Conservation (phyloP, 2,329 filamentous ascomycete species). For the Pseudocercospora fijiensis region DNA sequence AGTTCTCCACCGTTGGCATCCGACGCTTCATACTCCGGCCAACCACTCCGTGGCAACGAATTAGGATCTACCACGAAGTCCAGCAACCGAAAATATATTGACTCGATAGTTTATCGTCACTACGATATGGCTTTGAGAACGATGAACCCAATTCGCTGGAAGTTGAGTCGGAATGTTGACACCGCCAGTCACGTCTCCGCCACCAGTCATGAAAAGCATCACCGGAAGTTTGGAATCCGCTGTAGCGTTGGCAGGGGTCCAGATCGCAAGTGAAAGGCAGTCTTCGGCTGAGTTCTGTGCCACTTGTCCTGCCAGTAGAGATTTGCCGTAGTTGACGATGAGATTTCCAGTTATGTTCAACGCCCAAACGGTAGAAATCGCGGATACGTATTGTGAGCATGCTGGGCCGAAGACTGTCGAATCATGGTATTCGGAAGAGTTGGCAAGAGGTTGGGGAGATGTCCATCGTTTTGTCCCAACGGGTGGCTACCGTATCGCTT, state of each 20-base stretch:
- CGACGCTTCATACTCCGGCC: constrained; percentile 35
- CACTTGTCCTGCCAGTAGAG: constrained; percentile 9
- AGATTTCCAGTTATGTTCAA: constrained; percentile 19
- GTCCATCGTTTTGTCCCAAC: background rate
- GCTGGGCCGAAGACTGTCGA: constrained; percentile 16
- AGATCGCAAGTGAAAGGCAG: constrained; percentile 49
- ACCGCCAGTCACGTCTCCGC: constrained; percentile 47
- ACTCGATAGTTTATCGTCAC: constrained; percentile 44
- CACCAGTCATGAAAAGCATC: constrained; percentile 49
- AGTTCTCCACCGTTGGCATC: constrained; percentile 19
- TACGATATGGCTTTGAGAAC: constrained; percentile 43
- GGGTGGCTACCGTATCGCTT: background rate
- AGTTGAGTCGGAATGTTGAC: constrained; percentile 47
- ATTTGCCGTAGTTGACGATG: constrained; percentile 14
- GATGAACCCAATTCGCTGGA: constrained; percentile 43
- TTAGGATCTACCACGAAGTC: constrained; percentile 40
- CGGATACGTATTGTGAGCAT: constrained; percentile 41
- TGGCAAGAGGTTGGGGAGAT: background rate
- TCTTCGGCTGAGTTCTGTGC: constrained; percentile 35
- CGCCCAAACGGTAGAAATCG: constrained; percentile 34
- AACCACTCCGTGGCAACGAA: constrained; percentile 32
- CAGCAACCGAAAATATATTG: constrained; percentile 41
- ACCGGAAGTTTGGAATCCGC: constrained; percentile 42
- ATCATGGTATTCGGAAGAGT: background rate
- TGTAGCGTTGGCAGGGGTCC: constrained; percentile 40